Evolutionary conservation across 2,329 filamentous ascomycete genomes (phyloP), one percentile per base, ranked within the genome.

Genomic region (Neofusicoccum sp.): DNA sequence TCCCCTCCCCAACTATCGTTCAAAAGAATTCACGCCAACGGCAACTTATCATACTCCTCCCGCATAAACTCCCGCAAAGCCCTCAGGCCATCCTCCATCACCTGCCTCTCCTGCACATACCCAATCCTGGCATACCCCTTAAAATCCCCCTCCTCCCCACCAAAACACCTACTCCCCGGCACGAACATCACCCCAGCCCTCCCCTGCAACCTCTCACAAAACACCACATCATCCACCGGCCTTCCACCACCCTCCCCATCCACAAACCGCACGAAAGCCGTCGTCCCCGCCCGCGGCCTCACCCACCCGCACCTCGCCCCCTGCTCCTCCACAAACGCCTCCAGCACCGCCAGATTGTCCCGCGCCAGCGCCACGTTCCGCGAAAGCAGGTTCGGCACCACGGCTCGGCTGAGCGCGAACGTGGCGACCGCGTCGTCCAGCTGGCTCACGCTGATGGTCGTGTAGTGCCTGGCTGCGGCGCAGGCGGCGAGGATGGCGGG

Each of bases 381-480:
- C 3, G 77, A 80, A 3, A 91, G 79, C 2, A 92, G 76, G 11
- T 77, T 79, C 65, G 88, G 81, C 16, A 92, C 84, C 16, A 89
- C 88, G 37, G 81, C 78, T 1, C 84, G 78, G 8, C 85, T 85
- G 6, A 96, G 79, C 0, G 93, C 92, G 70, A 88, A 94, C 33
- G 85, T 84, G 2, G 92, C 92, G 8, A 96, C 81, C 56, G 85
- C 84, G 72, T 96, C 91, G 73, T 96, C 91, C 5, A 97, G 78
- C 71, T 89, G 87, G n/a, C 90, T 91, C 0, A 96, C 91, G 41
- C 89, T 90, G 70, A 96, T 96, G 29, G 90, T 93, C 3, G 91
- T 95, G 79, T 95, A 96, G 74, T 95, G 89, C 43, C 92, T 82
- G 1, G 88, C 87, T 12, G 80, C 76, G 7, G 88, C 86, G 66